Evolutionary conservation across 1,284 basidiomycete species (phyloP), one percentile per base, ranked within the genome.

Genomic region (Ceratobasidium sp.): DNA sequence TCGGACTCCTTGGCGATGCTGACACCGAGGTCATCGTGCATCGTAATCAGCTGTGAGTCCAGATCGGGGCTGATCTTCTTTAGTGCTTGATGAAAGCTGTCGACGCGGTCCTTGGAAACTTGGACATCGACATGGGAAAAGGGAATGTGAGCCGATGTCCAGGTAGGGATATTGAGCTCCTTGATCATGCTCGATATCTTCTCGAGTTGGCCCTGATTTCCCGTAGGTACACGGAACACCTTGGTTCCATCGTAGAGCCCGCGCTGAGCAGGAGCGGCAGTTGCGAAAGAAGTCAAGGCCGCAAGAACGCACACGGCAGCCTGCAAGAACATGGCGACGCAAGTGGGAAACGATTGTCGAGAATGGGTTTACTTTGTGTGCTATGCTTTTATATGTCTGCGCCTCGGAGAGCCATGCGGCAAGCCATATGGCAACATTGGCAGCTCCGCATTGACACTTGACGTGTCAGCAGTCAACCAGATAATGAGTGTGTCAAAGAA

Each of bases 1-100:
- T 53, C 60, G 1, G 60, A 31, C 27, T 65, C 60, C 35, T 65
- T 65, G 32, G 50, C 34, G 10, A 65, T 65, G n/a, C 60, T 65
- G 2, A 4, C 47, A 1, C 47, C 60, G 1, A 65, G 34, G 42
- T 65, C 60, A 8, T 65, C 60, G 10, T 65, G 60, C 60, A 65
- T 65, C 20, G 60, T 65, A 29, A 65, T 35, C 25, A 65, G 32
- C 22, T 65, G 60, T 10, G 32, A 35, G 22, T 65, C 60, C 20
- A 65, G 32, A 17, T 50, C 32, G 3, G 60, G 25, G 60, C 27
- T n/a, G 20, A 65, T 49, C 1, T 29, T 20, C 35, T 31, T 53
- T 1, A 65, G n/a, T 3, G 49, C 60, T 12, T 50, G 15, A 15
- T 65, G 60, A 47, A 64, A 64, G 3, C 25, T 45, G n/a, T 25